phyloP scores from a whole-genome alignment of 352 stramenopile species.

The Nothophytophthora sp. region DNA sequence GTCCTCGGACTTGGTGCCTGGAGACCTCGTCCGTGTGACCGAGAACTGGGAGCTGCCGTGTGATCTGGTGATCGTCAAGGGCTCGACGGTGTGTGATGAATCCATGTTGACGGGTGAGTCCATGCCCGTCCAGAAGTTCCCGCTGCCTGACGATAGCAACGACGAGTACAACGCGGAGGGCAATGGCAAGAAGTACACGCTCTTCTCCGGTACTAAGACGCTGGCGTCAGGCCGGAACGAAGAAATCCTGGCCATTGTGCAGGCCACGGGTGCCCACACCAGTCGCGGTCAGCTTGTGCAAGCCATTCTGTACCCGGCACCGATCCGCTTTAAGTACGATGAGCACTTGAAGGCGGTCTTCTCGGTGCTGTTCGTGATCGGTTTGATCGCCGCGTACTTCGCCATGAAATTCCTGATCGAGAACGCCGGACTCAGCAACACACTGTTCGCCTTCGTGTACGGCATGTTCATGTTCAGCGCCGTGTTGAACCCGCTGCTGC shows the following conservation, averaged over 20 bases:
- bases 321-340: constrained; percentile 92
- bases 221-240: constrained; percentile 63
- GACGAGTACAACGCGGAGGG: constrained; percentile 58
- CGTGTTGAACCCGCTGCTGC: constrained; percentile 84
- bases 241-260: constrained; percentile 78
- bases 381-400: constrained; percentile 69
- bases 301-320: constrained; percentile 84
- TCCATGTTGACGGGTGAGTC: constrained; percentile 81
- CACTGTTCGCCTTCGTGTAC: constrained; percentile 65
- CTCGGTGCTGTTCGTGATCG: constrained; percentile 76
- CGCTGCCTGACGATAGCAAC: constrained; percentile 44
- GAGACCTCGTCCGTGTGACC: constrained; percentile 63
- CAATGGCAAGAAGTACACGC: constrained; percentile 81
- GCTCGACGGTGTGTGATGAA: constrained; percentile 70
- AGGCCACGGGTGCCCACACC: constrained; percentile 84
- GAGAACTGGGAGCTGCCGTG: constrained; percentile 78
- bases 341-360: constrained; percentile 87
- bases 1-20: constrained; percentile 59
- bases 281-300: constrained; percentile 84
- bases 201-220: constrained; percentile 86
- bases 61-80: constrained; percentile 72
- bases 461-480: constrained; percentile 82
- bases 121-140: constrained; percentile 89
- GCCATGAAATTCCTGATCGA: constrained; percentile 76
- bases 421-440: constrained; percentile 74